These are phyloP conservation scores for Aspergillus sp. DNA, from an alignment of 2,329 filamentous ascomycete species.

Conservation along the genomic window DNA sequence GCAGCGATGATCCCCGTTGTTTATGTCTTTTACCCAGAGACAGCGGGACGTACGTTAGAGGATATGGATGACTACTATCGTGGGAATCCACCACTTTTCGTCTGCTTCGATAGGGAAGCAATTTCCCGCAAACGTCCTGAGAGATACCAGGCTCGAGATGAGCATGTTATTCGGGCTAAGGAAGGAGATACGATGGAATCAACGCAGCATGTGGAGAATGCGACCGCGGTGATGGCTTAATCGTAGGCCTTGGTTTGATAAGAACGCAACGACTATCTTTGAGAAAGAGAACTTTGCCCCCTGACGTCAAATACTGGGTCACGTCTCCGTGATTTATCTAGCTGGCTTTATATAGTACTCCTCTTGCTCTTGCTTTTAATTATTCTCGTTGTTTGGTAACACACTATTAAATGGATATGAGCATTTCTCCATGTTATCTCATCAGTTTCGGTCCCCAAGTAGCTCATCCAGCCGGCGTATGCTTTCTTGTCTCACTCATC, in stretches of 20 bases:
- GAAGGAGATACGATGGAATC: background rate
- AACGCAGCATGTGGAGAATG: background rate
- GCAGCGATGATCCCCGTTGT: constrained; percentile 30
- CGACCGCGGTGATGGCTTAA: background rate
- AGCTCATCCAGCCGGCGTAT: too few relatives aligned
- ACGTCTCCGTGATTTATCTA: too few relatives aligned
- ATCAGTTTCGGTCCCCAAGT: too few relatives aligned
- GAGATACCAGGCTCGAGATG: constrained; percentile 1
- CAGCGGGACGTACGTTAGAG: constrained; percentile 32
- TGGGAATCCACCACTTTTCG: constrained; percentile 16
- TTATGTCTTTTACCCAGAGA: constrained; percentile 37
- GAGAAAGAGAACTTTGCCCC: too few relatives aligned
- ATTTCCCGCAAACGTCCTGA: constrained; percentile 9
- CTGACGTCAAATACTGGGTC: too few relatives aligned
- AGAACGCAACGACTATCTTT: rapidly evolving
- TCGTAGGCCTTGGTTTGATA: too few relatives aligned
- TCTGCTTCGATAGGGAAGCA: constrained; percentile 6
- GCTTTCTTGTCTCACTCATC: too few relatives aligned
- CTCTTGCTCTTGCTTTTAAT: too few relatives aligned
- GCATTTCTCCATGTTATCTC: too few relatives aligned
- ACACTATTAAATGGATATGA: too few relatives aligned
- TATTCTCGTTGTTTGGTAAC: too few relatives aligned
- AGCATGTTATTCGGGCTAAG: constrained; percentile 7
- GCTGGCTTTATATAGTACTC: too few relatives aligned
- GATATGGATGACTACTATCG: constrained; percentile 37